Evolutionary conservation across 768 basidiomycete genomes (phyloP), one percentile per base, ranked within the genome.

Genomic region (Multifurca ochricompacta): DNA sequence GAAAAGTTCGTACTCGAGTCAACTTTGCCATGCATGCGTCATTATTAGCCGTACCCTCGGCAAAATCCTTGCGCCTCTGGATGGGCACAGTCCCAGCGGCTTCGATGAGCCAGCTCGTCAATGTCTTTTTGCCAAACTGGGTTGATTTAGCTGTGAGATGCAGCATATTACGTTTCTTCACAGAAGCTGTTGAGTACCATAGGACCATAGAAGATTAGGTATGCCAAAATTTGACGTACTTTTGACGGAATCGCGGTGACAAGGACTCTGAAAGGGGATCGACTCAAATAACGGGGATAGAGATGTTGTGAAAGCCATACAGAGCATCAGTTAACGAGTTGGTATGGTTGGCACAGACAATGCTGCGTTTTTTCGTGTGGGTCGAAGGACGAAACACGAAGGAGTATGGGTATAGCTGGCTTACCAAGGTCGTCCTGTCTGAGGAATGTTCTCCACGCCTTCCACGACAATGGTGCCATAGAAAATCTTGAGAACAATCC

Each of bases 101-200:
- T 66, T 92, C 89, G 46, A 94, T 90, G 18, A 94, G 76, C 91
- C 91, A 92, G 58, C 85, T 88, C 7, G 87, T 90, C 67, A 94
- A 90, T 3, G 89, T 93, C 59, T 67, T 78, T 39, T 77, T 82
- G 3, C 89, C 87, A 62, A 94, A 94, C 61, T 87, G 85, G 0
- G 91, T 89, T 36, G 88, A 78, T 65, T 94, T 94, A 10, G 91
- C 91, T 0, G 91, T 94, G 37, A 94, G 70, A 11, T 91, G 82
- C 5, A 94, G 69, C 75, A 91, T 81, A 61, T 83, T 82, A 28
- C 91, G 85, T 59, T 74, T 78, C 87, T 89, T 64, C 9, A 25
- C 14, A 3, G 42, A 40, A n/a, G 30, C 35, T 39, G 27, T 32
- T 32, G 16, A 9, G 51, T 43, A 30, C 43, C 19, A 36, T 58